A percentile compares a stretch with the other conserved stretches of the same genome.
Evolutionary conservation across 1,139 yeast genomes (phyloP).

Genomic region (Spathaspora sp.): DNA sequence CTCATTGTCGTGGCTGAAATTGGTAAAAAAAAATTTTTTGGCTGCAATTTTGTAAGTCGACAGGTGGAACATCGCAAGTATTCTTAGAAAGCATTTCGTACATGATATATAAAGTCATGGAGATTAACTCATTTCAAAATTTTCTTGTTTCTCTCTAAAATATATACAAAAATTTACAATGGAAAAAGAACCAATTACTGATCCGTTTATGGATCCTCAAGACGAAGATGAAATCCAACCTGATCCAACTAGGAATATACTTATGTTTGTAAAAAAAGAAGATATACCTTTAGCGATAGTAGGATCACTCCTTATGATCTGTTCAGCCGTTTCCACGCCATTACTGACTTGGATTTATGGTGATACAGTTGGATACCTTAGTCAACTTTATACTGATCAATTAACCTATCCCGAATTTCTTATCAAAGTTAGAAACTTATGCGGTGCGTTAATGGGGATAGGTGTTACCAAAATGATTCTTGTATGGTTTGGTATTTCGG

Average conservation of each 20-base stretch:
- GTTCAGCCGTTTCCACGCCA: constrained; percentile 59
- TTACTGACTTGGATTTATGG: constrained; percentile 68
- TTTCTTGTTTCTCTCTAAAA: neutral
- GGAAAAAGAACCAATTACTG: constrained; percentile 1
- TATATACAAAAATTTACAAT: neutral
- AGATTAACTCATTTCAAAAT: neutral
- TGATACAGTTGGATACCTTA: constrained; percentile 53
- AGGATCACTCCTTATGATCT: constrained; percentile 24
- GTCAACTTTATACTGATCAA: constrained; percentile 32
- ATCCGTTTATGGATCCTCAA: neutral
- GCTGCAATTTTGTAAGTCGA: neutral
- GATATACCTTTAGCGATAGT: constrained; percentile 25
- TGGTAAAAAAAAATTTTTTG: neutral
- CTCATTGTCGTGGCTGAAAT: neutral
- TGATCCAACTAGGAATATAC: constrained; percentile 15
- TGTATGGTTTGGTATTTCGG: constrained; percentile 54
- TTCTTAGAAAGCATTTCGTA: neutral
- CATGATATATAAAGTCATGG: neutral
- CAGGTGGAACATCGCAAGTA: too few species aligned
- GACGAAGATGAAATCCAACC: neutral
- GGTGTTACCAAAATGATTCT: constrained; percentile 55
- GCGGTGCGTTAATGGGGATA: constrained; percentile 55
- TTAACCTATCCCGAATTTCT: constrained; percentile 36
- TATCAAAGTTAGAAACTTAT: constrained; percentile 41
- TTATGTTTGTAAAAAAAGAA: constrained; percentile 21